phyloP scores from a whole-genome alignment of 2,329 filamentous ascomycete species.

The Fusarium redolens region DNA sequence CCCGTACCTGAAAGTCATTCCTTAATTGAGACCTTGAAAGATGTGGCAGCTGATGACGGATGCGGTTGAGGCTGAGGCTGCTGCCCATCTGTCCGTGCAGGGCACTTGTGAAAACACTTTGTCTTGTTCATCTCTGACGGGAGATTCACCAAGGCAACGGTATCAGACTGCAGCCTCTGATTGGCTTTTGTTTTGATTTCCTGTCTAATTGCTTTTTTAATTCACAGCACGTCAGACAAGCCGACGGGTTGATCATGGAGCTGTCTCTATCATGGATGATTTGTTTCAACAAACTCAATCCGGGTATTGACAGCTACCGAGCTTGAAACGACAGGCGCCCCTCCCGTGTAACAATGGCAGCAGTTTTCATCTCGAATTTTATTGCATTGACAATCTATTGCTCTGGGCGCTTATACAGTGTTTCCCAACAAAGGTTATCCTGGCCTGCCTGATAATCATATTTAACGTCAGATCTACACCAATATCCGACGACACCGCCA shows the following conservation, averaged over 20 bases:
- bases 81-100: constrained; percentile 33
- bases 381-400: background rate
- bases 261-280: constrained; percentile 3
- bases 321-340: constrained; percentile 1
- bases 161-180: constrained; percentile 1
- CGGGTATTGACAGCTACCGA: background rate
- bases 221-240: constrained; percentile 12
- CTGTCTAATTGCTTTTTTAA: constrained; percentile 16
- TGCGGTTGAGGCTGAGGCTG: constrained; percentile 41
- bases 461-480: constrained; percentile 30
- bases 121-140: constrained; percentile 12
- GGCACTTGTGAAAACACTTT: constrained; percentile 24
- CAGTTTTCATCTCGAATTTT: background rate
- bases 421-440: constrained; percentile 2
- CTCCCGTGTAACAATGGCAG: constrained; percentile 10
- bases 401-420: background rate
- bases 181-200: constrained; percentile 12
- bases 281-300: constrained; percentile 22
- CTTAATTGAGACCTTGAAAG: constrained; percentile 18
- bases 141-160: constrained; percentile 31
- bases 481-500: constrained; percentile 36
- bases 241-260: constrained; percentile 10
- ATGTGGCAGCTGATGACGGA: constrained; percentile 40
- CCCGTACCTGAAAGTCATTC: constrained; percentile 21
- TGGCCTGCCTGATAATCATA: constrained; percentile 1